Conservation (phyloP, 306 rosid species). For the Medicago arabica region DNA sequence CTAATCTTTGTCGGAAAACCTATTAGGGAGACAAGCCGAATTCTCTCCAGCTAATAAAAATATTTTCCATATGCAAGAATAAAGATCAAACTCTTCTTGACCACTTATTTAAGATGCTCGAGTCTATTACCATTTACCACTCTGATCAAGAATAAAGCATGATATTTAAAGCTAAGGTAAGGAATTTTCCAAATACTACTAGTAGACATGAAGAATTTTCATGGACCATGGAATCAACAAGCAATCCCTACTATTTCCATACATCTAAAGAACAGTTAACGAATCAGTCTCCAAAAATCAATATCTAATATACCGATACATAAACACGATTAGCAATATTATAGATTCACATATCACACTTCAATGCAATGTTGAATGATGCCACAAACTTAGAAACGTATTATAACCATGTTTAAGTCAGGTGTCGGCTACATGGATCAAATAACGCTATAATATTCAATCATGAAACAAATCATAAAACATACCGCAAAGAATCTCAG, state of each 20-base stretch:
- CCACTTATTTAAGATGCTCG: not conserved
- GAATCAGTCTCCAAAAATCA: not conserved
- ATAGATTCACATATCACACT: not conserved
- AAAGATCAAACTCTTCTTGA: not conserved
- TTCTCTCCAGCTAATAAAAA: not conserved
- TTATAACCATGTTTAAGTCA: too few species aligned
- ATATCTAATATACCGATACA: not conserved
- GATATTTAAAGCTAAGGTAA: not conserved
- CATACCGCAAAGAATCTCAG: constrained; percentile 24
- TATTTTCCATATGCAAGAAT: not conserved
- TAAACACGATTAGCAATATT: not conserved
- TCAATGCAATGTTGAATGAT: not conserved
- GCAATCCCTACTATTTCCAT: not conserved
- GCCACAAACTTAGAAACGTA: not conserved
- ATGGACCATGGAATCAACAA: not conserved
- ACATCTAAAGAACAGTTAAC: not conserved
- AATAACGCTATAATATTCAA: too few species aligned
- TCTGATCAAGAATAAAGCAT: not conserved
- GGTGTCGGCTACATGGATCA: too few species aligned
- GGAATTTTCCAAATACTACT: too few species aligned
- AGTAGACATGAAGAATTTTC: not conserved
- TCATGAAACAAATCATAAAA: not conserved
- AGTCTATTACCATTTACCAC: not conserved
- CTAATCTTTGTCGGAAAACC: not conserved
- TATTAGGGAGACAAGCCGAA: not conserved